Conservation (phyloP, 805 yeast genomes). For the Suhomyces kilbournensis region DNA sequence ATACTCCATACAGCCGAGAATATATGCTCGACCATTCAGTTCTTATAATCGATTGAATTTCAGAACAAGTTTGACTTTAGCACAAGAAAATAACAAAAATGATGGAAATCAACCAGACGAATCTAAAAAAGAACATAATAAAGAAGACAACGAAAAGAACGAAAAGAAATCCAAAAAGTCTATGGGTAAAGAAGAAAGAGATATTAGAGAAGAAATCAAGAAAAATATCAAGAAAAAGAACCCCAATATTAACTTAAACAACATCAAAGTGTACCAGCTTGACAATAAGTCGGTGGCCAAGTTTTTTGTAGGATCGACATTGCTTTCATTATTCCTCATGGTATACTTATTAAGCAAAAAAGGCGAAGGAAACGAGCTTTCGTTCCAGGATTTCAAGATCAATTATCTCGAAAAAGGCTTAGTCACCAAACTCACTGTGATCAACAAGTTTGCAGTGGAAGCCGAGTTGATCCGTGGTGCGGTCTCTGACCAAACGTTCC, state of each 20-base stretch:
- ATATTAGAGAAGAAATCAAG: constrained; percentile 33
- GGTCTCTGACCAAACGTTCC: constrained; percentile 40
- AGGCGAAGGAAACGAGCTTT: constrained; percentile 27
- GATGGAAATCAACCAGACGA: background rate
- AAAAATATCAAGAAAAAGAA: constrained; percentile 27
- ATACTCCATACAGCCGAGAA: background rate
- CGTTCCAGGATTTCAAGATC: constrained; percentile 85
- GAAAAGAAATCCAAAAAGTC: constrained; percentile 3
- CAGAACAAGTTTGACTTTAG: background rate
- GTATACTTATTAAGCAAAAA: constrained; percentile 12
- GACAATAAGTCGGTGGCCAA: constrained; percentile 11
- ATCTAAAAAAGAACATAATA: background rate
- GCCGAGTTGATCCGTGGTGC: constrained; percentile 56
- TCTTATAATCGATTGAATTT: background rate
- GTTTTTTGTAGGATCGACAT: constrained; percentile 12
- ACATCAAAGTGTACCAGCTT: constrained; percentile 29
- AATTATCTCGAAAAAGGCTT: constrained; percentile 73
- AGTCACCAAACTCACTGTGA: constrained; percentile 69
- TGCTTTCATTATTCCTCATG: constrained; percentile 19
- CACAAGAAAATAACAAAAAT: background rate
- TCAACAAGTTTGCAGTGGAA: constrained; percentile 69
- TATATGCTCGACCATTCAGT: background rate
- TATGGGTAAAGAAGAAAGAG: constrained; percentile 27
- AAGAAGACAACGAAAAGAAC: background rate
- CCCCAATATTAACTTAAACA: constrained; percentile 25